phyloP scores from a whole-genome alignment of 148 eudicot genomes.

The Dysphania ambrosioides region DNA sequence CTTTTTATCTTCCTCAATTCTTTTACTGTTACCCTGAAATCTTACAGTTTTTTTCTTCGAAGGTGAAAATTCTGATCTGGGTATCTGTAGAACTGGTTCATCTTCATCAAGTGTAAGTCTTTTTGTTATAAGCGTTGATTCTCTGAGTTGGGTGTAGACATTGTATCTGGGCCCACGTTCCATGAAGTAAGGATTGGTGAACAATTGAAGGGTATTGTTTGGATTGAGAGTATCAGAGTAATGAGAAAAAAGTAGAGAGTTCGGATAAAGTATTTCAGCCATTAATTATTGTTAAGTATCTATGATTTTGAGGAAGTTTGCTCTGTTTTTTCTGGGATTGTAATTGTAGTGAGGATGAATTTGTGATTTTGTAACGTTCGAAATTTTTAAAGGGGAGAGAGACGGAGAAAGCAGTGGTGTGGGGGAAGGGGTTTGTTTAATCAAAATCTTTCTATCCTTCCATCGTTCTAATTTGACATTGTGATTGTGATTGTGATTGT shows the following conservation, averaged over 20 bases:
- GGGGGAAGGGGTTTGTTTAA: neutral
- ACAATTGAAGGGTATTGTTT: slow-evolving; percentile 23
- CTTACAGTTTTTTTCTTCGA: slow-evolving; percentile 51
- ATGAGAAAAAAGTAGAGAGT: slow-evolving; percentile 34
- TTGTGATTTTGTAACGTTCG: slow-evolving; percentile 38
- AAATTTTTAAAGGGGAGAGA: slow-evolving; percentile 20
- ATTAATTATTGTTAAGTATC: slow-evolving; percentile 18
- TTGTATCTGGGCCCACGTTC: slow-evolving; percentile 78
- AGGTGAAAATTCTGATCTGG: slow-evolving; percentile 37
- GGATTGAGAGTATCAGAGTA: slow-evolving; percentile 23
- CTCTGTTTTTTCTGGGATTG: slow-evolving; percentile 27
- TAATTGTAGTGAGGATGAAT: no score
- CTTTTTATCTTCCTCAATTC: slow-evolving; percentile 1
- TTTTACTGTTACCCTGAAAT: slow-evolving; percentile 34
- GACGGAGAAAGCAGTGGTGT: slow-evolving; percentile 18
- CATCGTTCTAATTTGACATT: slow-evolving; percentile 42
- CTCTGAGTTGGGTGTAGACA: slow-evolving; percentile 64
- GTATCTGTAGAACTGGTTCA: slow-evolving; percentile 16
- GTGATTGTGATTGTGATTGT: slow-evolving; percentile 21
- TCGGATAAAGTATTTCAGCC: slow-evolving; percentile 44
- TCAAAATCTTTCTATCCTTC: neutral
- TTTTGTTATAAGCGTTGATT: slow-evolving; percentile 50
- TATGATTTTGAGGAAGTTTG: slow-evolving; percentile 9
- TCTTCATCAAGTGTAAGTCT: slow-evolving; percentile 13
- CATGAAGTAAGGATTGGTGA: slow-evolving; percentile 34